Base-by-base conservation (phyloP, 2,329 filamentous ascomycete species). In the Botrytis porri region DNA sequence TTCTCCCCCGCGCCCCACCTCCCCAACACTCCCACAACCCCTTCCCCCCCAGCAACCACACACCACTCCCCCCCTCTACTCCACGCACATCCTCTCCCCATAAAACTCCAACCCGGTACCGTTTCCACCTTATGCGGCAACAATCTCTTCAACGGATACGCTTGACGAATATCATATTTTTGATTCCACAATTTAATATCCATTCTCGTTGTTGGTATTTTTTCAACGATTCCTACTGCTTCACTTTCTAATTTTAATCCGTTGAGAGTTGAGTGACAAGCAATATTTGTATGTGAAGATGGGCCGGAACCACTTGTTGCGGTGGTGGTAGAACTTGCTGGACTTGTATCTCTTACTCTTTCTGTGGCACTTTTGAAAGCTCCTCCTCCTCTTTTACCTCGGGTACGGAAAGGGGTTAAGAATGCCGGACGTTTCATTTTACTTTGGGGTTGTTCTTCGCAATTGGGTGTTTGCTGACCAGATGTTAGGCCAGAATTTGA, bases 1-100 rank as follows among this genome's bases (percentile, higher is more conserved):
- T 59, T 59, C n/a, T 59, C 29, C 29, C 54, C n/a, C 18, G 29
- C 54, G 1, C 60, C 71, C 75, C 76, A 78, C 57, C 77, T 59
- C 41, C 71, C 72, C 39, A 80, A 74, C 22, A 80, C 37, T 7
- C 72, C 78, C 72, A 80, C 71, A 12, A 76, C 67, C 14, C 78
- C 76, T 39, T 48, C 65, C 61, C 78, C 79, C 60, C 79, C 80
- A 12, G 77, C 79, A 12, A 78, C 79, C 37, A 80, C 79, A 76
- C 79, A 80, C 77, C 77, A 80, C 60, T 74, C 71, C 14, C 79
- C 80, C 48, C 76, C 76, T 6, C 9, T 45, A 75, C 80, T 81
- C 80, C 80, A 81, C 4, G 77, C 79, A 10, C 77, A 67, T 41
- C 79, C 76, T 37, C 80, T 71, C 1, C 79, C 80, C n/a, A 74